Conservation (phyloP, 2,329 filamentous ascomycete genomes). For the Diaporthe citri region DNA sequence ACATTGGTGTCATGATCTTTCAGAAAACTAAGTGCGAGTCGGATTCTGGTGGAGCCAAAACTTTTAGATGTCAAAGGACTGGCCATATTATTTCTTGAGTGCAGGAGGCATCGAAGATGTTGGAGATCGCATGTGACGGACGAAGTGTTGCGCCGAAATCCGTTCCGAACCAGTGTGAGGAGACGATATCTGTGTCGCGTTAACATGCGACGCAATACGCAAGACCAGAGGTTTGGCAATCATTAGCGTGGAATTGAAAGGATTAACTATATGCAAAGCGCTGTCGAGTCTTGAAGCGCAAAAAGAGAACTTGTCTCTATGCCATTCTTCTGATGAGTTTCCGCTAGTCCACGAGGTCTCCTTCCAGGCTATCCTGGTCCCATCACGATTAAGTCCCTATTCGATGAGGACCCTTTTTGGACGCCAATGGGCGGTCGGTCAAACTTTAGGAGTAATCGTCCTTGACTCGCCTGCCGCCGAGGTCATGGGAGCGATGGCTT, state of each 20-base stretch:
- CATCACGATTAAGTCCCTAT: not conserved
- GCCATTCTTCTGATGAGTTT: not conserved
- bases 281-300: not conserved
- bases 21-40: too few species aligned
- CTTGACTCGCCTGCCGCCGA: conserved; percentile 74
- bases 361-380: not conserved
- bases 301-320: not conserved
- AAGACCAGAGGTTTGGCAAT: not conserved
- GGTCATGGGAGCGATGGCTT: conserved; percentile 66
- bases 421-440: not conserved
- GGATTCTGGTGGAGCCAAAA: not conserved
- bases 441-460: conserved; percentile 72
- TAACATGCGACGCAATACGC: not conserved
- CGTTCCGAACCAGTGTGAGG: too few species aligned
- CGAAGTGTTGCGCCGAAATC: not conserved
- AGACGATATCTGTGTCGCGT: not conserved
- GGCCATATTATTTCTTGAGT: not conserved
- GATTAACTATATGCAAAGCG: conserved; percentile 14
- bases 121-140: not conserved
- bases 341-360: not conserved
- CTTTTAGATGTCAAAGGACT: too few species aligned
- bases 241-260: not conserved
- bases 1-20: not conserved
- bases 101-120: too few species aligned
- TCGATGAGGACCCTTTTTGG: not conserved